Conservation (phyloP, 1,284 basidiomycete species). For the Cerioporus squamosus region DNA sequence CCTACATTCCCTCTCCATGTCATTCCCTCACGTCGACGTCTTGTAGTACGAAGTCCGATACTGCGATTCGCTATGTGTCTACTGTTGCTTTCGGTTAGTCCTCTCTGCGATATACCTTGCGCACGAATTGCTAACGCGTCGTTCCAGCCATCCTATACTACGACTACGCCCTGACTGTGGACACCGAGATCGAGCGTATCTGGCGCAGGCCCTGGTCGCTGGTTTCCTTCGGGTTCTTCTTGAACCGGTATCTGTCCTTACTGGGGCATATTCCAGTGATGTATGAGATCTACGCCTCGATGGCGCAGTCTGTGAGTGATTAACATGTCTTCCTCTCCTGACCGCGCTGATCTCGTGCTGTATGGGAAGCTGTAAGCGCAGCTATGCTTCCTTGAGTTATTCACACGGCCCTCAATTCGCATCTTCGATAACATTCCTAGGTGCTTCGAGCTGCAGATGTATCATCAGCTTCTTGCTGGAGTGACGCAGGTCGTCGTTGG, state of each 20-base stretch:
- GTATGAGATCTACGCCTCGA: slow-evolving; percentile 1
- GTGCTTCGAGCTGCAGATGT: slow-evolving; percentile 8
- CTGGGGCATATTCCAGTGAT: slow-evolving; percentile 4
- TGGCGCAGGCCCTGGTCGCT: not conserved
- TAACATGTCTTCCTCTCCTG: not conserved
- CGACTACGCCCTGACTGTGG: slow-evolving; percentile 29
- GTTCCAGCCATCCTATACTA: slow-evolving; percentile 2
- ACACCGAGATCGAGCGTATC: slow-evolving; percentile 28
- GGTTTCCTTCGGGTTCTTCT: slow-evolving; percentile 9
- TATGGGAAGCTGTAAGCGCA: no score
- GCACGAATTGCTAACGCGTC: no score
- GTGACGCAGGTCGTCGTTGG: slow-evolving; percentile 9
- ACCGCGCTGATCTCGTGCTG: not conserved
- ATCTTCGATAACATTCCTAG: not conserved
- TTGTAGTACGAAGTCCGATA: not conserved
- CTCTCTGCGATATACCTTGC: not conserved
- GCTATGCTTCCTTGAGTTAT: no score
- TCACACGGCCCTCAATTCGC: no score
- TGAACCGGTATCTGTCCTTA: slow-evolving; percentile 7
- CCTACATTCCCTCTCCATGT: no score
- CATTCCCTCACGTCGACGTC: not conserved
- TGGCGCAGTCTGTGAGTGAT: not conserved
- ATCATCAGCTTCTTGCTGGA: slow-evolving; percentile 7
- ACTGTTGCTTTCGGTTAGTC: not conserved
- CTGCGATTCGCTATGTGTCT: not conserved